Evolutionary conservation across 1,139 yeast genomes (phyloP).

Genomic region (Hansenula anomala): DNA sequence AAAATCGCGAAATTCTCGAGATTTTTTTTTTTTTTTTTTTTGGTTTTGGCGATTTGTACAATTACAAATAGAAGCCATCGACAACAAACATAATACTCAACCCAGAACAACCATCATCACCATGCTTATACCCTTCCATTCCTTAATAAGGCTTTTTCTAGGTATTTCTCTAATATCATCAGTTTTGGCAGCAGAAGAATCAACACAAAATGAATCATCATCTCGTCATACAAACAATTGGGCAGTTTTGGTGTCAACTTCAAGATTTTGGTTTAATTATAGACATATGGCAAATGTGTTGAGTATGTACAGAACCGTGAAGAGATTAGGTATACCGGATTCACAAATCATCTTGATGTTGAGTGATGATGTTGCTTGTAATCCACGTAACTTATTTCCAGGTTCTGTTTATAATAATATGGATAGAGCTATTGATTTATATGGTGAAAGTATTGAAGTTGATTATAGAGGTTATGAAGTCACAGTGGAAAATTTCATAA

Average conservation of each 20-base stretch:
- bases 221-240: constrained; percentile 75
- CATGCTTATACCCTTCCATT: background rate
- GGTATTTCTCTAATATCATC: background rate
- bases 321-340: constrained; percentile 93
- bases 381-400: constrained; percentile 92
- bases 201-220: constrained; percentile 5
- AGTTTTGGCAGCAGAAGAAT: background rate
- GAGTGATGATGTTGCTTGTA: constrained; percentile 96
- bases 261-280: constrained; percentile 97
- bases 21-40: too few species aligned
- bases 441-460: constrained; percentile 92
- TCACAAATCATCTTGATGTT: constrained; percentile 95
- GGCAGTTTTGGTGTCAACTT: constrained; percentile 95
- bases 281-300: constrained; percentile 96
- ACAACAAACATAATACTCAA: too few species aligned
- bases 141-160: background rate
- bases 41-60: background rate
- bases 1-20: background rate
- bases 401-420: constrained; percentile 94
- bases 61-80: background rate
- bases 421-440: constrained; percentile 89
- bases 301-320: constrained; percentile 92
- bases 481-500: constrained; percentile 90
- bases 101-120: background rate
- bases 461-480: constrained; percentile 98